Evolutionary conservation across 148 eudicot species (phyloP).

Genomic region (Polygonum maritimum): DNA sequence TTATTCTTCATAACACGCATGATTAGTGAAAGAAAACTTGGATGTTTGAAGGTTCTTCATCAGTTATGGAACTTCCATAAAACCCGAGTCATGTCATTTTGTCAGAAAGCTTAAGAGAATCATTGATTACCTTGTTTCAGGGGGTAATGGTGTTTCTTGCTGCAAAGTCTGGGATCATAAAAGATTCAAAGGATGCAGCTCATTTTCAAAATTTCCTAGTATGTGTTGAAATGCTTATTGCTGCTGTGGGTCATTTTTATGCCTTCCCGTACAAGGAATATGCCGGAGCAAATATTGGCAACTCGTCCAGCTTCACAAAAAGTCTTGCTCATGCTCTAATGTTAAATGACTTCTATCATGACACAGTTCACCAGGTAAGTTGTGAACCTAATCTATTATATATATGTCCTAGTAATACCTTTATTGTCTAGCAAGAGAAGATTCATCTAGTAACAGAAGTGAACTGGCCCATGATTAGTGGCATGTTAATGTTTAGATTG

Average conservation of each 20-base stretch:
- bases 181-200: slow-evolving; percentile 75
- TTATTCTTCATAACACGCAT: neutral
- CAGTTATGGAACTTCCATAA: neutral
- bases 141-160: slow-evolving; percentile 93
- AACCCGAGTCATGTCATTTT: neutral
- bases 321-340: slow-evolving; percentile 88
- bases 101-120: neutral
- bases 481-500: neutral
- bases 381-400: slow-evolving; percentile 12
- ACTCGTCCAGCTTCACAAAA: slow-evolving; percentile 53
- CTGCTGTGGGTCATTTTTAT: slow-evolving; percentile 85
- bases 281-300: slow-evolving; percentile 89
- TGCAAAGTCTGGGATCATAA: slow-evolving; percentile 74
- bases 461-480: neutral
- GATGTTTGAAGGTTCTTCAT: neutral
- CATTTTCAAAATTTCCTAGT: slow-evolving; percentile 79
- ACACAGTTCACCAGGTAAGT: slow-evolving; percentile 89
- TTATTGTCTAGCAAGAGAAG: neutral
- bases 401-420: neutral
- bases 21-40: neutral
- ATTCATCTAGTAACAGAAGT: neutral
- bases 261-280: slow-evolving; percentile 98
- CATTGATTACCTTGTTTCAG: slow-evolving; percentile 25
- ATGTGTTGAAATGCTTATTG: slow-evolving; percentile 97
- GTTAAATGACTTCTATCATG: slow-evolving; percentile 92